Evolutionary conservation across 345 rosid species (phyloP).

Genomic region (Pistacia atlantica): DNA sequence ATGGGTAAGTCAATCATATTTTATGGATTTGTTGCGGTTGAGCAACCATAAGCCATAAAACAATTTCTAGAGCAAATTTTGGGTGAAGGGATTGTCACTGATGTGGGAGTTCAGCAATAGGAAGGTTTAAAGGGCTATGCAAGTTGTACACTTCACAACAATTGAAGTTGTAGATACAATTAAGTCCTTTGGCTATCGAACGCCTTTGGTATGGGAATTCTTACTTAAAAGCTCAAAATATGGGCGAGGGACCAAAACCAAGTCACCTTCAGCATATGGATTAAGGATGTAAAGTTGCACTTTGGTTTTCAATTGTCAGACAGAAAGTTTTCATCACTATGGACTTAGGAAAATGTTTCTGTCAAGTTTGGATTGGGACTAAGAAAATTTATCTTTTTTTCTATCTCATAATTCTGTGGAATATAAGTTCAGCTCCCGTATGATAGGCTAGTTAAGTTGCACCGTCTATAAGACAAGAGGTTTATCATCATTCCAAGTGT

Average conservation of each 20-base stretch:
- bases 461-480: too few relatives aligned
- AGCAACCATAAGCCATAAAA: conserved; percentile 11
- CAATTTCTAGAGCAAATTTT: conserved; percentile 24
- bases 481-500: too few relatives aligned
- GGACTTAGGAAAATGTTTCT: conserved; percentile 26
- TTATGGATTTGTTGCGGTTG: conserved; percentile 22
- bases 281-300: conserved; percentile 23
- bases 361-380: conserved; percentile 23
- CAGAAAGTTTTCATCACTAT: conserved; percentile 29
- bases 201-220: conserved; percentile 22
- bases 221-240: not conserved
- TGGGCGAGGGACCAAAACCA: conserved; percentile 8
- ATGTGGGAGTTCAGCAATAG: conserved; percentile 5
- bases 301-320: conserved; percentile 34
- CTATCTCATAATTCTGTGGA: too few relatives aligned
- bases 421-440: too few relatives aligned
- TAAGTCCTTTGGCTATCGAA: not conserved
- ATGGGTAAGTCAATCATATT: conserved; percentile 24
- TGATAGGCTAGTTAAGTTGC: too few relatives aligned
- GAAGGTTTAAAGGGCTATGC: conserved; percentile 25
- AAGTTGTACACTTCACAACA: conserved; percentile 31
- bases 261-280: not conserved
- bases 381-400: conserved; percentile 19
- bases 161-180: not conserved
- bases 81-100: conserved; percentile 19